These are phyloP conservation scores for Syncephalastrum contaminatum DNA, from an alignment of 371 early-diverging fungal genomes.

Conservation along the genomic window DNA sequence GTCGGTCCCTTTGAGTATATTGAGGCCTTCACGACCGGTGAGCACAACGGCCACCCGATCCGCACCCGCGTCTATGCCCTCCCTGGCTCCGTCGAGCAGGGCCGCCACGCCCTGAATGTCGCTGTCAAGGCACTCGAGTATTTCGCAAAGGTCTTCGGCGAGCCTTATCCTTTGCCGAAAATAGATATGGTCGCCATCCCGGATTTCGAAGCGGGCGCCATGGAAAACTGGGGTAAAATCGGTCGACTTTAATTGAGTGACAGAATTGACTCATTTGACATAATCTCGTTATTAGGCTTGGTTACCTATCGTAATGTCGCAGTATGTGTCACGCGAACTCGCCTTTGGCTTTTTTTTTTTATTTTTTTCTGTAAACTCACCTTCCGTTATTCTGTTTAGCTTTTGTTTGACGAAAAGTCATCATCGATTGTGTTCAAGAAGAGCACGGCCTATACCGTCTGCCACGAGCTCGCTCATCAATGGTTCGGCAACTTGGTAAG, in stretches of 20 bases:
- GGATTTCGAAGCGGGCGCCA: slow-evolving; percentile 84
- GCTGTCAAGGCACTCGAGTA: slow-evolving; percentile 70
- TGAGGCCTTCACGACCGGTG: slow-evolving; percentile 67
- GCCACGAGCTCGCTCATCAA: slow-evolving; percentile 94
- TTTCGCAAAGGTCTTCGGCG: slow-evolving; percentile 84
- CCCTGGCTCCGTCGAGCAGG: slow-evolving; percentile 69
- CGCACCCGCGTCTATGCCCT: slow-evolving; percentile 80
- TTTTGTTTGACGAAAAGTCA: slow-evolving; percentile 74
- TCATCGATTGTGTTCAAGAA: slow-evolving; percentile 72
- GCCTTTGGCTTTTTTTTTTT: not conserved
- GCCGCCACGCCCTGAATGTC: slow-evolving; percentile 77
- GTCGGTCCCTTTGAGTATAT: slow-evolving; percentile 87
- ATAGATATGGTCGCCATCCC: slow-evolving; percentile 90
- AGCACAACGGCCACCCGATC: slow-evolving; percentile 54
- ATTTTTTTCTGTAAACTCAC: not conserved
- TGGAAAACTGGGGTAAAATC: slow-evolving; percentile 86
- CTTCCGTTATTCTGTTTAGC: slow-evolving; percentile 10
- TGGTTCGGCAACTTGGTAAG: slow-evolving; percentile 89
- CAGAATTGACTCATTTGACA: no score
- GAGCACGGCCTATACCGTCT: slow-evolving; percentile 81
- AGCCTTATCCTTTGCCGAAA: slow-evolving; percentile 86
- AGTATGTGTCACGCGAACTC: slow-evolving; percentile 10
- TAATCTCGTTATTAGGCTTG: slow-evolving; percentile 37
- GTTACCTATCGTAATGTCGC: slow-evolving; percentile 84
- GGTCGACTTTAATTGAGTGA: no score